A percentile compares a stretch with the other conserved stretches of the same genome.
These are phyloP conservation scores for Penicillium thymicola DNA, from an alignment of 2,329 filamentous ascomycete genomes.

Conservation along the genomic window DNA sequence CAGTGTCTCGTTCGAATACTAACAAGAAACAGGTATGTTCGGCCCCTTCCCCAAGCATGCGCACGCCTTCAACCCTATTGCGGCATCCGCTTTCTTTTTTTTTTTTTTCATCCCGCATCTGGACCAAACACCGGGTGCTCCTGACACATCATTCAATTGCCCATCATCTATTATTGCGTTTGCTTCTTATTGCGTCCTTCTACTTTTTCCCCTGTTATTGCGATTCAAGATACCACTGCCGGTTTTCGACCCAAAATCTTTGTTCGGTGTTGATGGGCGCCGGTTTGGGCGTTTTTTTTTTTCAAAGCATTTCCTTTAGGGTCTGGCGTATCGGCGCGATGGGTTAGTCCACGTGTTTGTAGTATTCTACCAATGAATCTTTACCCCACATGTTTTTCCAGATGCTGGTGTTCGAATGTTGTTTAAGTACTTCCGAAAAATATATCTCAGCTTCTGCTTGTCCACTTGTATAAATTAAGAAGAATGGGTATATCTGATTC, in stretches of 20 bases:
- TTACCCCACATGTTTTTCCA: neutral
- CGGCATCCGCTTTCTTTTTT: neutral
- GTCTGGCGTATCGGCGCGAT: constrained; percentile 7
- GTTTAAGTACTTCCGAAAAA: neutral
- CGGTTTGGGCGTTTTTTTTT: neutral
- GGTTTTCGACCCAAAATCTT: constrained; percentile 1
- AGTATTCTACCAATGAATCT: constrained; percentile 3
- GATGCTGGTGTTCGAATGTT: neutral
- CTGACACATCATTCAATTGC: neutral
- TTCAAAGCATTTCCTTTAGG: neutral
- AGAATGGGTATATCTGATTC: neutral
- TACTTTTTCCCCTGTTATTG: constrained; percentile 1
- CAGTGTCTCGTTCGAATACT: neutral
- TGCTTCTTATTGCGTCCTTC: neutral
- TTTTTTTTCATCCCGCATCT: neutral
- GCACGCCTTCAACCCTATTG: neutral
- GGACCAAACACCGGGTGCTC: neutral
- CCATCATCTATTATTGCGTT: neutral
- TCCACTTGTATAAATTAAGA: neutral
- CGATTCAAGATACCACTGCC: constrained; percentile 12
- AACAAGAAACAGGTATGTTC: constrained; percentile 9
- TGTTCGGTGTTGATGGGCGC: constrained; percentile 7
- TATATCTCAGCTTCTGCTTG: neutral
- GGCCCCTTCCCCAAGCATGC: neutral
- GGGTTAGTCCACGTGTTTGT: constrained; percentile 4